Base-by-base conservation (phyloP, 2,329 filamentous ascomycete species). In the Balansia obtecta region DNA sequence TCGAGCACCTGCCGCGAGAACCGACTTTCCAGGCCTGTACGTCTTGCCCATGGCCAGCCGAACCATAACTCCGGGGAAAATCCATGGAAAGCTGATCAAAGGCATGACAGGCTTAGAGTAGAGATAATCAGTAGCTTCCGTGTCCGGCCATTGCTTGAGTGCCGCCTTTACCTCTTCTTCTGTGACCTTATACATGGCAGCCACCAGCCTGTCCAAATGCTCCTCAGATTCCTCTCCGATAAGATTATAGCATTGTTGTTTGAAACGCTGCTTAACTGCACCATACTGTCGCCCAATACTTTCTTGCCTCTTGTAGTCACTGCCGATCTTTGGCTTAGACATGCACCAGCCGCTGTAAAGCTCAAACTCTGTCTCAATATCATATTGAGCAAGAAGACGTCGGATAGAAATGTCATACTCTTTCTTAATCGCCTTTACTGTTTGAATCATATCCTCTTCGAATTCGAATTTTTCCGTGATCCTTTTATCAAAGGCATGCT, bases 71-170 rank as follows among this genome's bases (percentile, higher is more conserved):
- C 76, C 74, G 12, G 82, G 74, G 55, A 97, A 95, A 2, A 97
- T 71, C 93, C 93, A 98, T 0, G 93, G 91, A 58, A 96, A 97
- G 52, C 85, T 93, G 58, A 96, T 93, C 9, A 97, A 71, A 0
- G 93, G 91, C 74, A 89, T 84, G 2, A 13, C 20, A 15, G 32
- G 45, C 45, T 71, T 71, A 2, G 71, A 60, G 11, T 65, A 54
- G 7, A 20, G 11, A 8, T 13, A 11, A 2, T 39, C 39, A 15
- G 9, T 16, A 43, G 7, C 45, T 5, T 38, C 13, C 15, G 63
- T 71, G 7, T 65, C 65, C 2, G 65, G 58, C 54, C 65, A 67
- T 1, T 58, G 67, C 11, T 52, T 43, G 45, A 84, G 64, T 0
- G 83, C 83, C 30, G 73, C 68, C 15, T 74, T 72, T 33, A 86